Evolutionary conservation across 2,329 filamentous ascomycete species (phyloP).

Genomic region (Nectriaceae sp.): DNA sequence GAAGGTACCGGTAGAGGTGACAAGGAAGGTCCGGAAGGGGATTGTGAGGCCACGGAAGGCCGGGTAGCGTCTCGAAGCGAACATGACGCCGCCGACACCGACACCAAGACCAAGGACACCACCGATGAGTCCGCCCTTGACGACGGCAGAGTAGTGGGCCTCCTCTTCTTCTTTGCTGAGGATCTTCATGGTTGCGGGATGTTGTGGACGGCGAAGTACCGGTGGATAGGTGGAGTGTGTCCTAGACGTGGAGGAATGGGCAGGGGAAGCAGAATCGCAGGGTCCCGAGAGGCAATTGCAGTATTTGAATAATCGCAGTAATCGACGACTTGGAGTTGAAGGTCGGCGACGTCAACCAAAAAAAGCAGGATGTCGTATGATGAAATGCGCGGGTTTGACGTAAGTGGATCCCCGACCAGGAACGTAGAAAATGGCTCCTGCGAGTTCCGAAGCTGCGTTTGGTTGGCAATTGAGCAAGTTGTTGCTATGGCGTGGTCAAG

Average conservation of each 20-base stretch:
- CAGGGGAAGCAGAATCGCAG: neutral
- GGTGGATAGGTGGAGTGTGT: neutral
- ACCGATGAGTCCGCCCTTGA: constrained; percentile 78
- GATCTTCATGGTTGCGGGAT: constrained; percentile 75
- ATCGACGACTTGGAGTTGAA: neutral
- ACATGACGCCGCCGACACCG: constrained; percentile 68
- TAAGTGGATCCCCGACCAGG: neutral
- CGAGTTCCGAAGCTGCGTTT: neutral
- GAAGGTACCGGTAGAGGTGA: constrained; percentile 81
- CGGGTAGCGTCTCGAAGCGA: constrained; percentile 70
- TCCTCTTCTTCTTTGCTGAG: constrained; percentile 91
- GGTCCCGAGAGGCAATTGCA: neutral
- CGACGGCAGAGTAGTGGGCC: constrained; percentile 78
- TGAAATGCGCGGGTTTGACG: neutral
- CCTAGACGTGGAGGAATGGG: neutral
- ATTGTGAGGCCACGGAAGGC: constrained; percentile 81
- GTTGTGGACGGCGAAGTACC: constrained; percentile 4
- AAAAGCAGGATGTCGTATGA: constrained; percentile 3
- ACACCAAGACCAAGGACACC: constrained; percentile 66
- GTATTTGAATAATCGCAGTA: neutral
- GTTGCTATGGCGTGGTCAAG: neutral
- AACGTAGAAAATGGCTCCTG: neutral
- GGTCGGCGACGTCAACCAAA: neutral
- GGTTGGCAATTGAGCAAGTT: neutral
- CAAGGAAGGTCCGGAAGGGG: constrained; percentile 88